Evolutionary conservation across 140 eudicot species (phyloP), one percentile per base, ranked within the genome.

Genomic region (Stevia rebaudiana): DNA sequence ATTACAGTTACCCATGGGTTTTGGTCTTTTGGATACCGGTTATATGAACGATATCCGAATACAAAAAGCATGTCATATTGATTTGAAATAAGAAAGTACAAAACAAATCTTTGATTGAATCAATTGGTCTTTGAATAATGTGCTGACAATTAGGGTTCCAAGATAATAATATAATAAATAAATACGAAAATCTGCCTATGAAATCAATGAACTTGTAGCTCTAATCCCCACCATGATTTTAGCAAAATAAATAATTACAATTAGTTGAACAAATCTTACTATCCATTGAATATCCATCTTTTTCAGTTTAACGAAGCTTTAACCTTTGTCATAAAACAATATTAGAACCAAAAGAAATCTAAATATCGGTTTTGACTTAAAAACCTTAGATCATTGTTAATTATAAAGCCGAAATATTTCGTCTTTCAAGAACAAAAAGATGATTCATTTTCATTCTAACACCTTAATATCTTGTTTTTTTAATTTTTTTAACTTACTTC

Each of bases 91-190:
- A 66, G 36, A 58, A 74, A 48, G 33, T 49, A 67, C 53, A 30
- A 43, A 66, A 12, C 7, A 53, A 54, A 74, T 58, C 63, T 37
- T 31, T 17, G 36, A 30, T 24, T 58, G 42, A 33, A 48, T 18
- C 33, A 33, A 57, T 49, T n/a, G n/a, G 16, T 42, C 70, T 60
- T 67, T 60, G 63, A 52, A 61, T 51, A 30, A 39, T 68, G 75
- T 52, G 66, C 75, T 68, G 42, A 52, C 39, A 68, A 51, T 51
- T 75, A 68, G 80, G 80, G 80, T 75, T 75, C 80, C 75, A 52
- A 40, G 75, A 68, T 43, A 30, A 44, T 28, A 52, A 52, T 31
- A 33, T 44, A 55, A 16, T 23, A 56, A 56, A 30, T 21, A 31
- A 67, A 9, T 59, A 48, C 4, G 37, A 44, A 40, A 39, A 36